Evolutionary conservation across 352 stramenopile species (phyloP).

Genomic region (Halophytophthora polymorphica): DNA sequence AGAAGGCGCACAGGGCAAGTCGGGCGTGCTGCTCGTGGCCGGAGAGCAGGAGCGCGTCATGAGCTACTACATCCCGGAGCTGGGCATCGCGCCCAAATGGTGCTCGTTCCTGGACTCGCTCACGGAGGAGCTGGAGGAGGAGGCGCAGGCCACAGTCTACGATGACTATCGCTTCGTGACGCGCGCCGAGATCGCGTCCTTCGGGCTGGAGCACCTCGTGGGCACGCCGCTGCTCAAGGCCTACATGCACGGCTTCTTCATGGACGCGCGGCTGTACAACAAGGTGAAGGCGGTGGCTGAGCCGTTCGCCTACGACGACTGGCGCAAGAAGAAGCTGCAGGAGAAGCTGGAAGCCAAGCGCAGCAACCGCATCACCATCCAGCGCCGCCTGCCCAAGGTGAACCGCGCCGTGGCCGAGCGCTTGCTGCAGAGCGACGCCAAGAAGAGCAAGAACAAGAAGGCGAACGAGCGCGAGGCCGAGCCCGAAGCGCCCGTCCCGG

Average conservation of each 20-base stretch:
- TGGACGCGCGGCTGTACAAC: conserved; percentile 97
- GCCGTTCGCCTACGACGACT: conserved; percentile 98
- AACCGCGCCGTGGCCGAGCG: conserved; percentile 88
- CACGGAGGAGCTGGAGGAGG: conserved; percentile 98
- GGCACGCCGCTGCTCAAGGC: conserved; percentile 96
- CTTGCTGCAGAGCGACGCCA: conserved; percentile 67
- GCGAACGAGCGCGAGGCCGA: conserved; percentile 22
- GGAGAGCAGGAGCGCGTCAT: conserved; percentile 96
- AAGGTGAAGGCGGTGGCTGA: conserved; percentile 95
- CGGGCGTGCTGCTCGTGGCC: conserved; percentile 95
- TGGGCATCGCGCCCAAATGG: conserved; percentile 98
- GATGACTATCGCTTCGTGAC: conserved; percentile 99
- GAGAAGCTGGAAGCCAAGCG: conserved; percentile 91
- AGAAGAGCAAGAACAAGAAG: conserved; percentile 59
- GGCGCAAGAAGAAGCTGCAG: conserved; percentile 95
- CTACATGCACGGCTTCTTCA: conserved; percentile 99
- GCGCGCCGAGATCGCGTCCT: conserved; percentile 90
- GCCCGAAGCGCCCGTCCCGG: conserved; percentile 17
- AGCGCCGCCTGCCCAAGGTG: conserved; percentile 86
- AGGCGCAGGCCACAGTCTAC: conserved; percentile 92
- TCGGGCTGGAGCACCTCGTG: conserved; percentile 98
- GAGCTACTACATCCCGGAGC: conserved; percentile 98
- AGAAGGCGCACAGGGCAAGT: conserved; percentile 86
- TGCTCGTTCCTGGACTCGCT: conserved; percentile 99
- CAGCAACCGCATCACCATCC: conserved; percentile 88